Evolutionary conservation across 2,329 filamentous ascomycete genomes (phyloP), one percentile per base, ranked within the genome.

Genomic region (Neonectria neomacrospora): DNA sequence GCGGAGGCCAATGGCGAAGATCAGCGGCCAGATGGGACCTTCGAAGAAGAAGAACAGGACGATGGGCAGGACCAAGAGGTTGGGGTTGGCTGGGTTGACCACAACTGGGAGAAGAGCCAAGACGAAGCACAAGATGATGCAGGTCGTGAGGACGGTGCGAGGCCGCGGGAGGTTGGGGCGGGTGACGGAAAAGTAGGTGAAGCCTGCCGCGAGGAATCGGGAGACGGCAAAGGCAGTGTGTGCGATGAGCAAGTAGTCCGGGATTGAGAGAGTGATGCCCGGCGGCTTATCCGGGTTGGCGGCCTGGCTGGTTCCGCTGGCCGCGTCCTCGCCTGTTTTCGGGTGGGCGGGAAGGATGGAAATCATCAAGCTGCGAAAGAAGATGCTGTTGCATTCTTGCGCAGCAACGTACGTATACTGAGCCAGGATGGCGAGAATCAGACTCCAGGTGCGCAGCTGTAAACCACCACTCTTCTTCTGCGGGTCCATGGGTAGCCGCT

Each of bases 401-500:
- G 89, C 87, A 8, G 90, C 91, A 1, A 92, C 89, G 73, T 96
- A 96, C 32, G 87, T 86, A 80, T 92, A 96, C 72, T 96, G 93
- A 0, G 91, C 88, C 37, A 90, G 77, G 0, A 94, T 88, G 0
- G 91, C 93, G 62, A 94, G 84, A 63, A 88, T 86, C 9, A 97
- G 82, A 34, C 80, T 83, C 72, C 83, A 79, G 1, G 85, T 87
- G 23, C 85, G 83, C 26, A 87, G 78, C 67, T 87, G 82, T 5
- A 88, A 69, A 1, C 86, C 85, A 37, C 80, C 80, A 20, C 83
- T 82, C 57, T 78, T 80, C 68, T 83, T 87, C 64, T 79, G 77
- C 2, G 81, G 80, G 67, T 87, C 81, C 14, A 87, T 78, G 0
- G 84, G 84, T 1, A 87, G 78, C 14, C 78, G 79, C 32, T 77